Evolutionary conservation across 2,329 filamentous ascomycete species (phyloP).

Genomic region (Microsporum ferrugineum): DNA sequence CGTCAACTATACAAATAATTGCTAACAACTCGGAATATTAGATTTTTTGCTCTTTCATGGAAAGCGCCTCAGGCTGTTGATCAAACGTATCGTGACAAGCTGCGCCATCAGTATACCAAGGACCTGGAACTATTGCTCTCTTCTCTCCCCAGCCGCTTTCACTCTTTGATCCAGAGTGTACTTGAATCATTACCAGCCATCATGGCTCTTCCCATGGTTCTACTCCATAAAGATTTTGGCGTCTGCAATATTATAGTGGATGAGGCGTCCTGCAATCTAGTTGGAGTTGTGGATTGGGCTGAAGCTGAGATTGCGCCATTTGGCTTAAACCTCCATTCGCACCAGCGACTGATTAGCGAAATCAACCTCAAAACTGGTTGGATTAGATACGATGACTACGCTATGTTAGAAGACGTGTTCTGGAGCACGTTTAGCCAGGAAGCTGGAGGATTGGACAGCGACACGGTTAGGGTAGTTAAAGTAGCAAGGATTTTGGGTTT

Average conservation of each 20-base stretch:
- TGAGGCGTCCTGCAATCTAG: constrained; percentile 26
- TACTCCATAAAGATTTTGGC: constrained; percentile 32
- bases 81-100: constrained; percentile 17
- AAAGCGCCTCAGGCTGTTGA: constrained; percentile 24
- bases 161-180: constrained; percentile 1
- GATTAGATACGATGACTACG: constrained; percentile 27
- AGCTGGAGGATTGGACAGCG: constrained; percentile 20
- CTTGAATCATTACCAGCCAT: constrained; percentile 25
- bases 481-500: constrained; percentile 26
- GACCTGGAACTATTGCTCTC: constrained; percentile 26
- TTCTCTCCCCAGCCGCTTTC: constrained; percentile 13
- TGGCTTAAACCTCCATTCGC: constrained; percentile 29
- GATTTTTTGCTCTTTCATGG: constrained; percentile 34
- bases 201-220: constrained; percentile 31
- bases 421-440: constrained; percentile 25
- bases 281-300: constrained; percentile 35
- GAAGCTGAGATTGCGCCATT: constrained; percentile 34
- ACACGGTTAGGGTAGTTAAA: constrained; percentile 22
- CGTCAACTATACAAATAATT: constrained; percentile 1
- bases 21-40: constrained; percentile 14
- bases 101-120: constrained; percentile 20
- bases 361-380: constrained; percentile 29
- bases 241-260: constrained; percentile 34
- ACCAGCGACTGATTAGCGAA: constrained; percentile 25
- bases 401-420: constrained; percentile 18